Evolutionary conservation across 148 eudicot genomes (phyloP).

Genomic region (Selenicereus undatus): DNA sequence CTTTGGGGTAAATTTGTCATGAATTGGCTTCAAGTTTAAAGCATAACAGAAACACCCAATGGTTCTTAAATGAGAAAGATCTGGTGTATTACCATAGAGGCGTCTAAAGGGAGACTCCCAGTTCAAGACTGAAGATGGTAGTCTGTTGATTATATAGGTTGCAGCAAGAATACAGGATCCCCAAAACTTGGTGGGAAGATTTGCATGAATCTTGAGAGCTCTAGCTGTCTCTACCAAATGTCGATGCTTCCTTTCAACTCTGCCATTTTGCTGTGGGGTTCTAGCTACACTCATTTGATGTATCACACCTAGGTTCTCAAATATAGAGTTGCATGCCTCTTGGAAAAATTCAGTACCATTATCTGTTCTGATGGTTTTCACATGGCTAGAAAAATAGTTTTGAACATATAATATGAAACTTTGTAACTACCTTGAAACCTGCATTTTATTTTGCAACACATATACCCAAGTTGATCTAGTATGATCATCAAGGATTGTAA

Average conservation of each 20-base stretch:
- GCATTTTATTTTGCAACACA: not conserved
- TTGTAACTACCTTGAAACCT: not conserved
- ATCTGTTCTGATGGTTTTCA: not conserved
- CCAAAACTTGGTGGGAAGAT: too few species aligned
- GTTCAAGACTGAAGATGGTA: not conserved
- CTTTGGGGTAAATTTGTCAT: not conserved
- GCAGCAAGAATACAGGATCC: too few species aligned
- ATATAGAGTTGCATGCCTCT: not conserved
- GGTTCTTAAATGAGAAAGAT: not conserved
- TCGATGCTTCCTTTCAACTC: too few species aligned
- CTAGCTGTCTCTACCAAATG: too few species aligned
- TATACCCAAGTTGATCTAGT: not conserved
- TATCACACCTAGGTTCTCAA: not conserved
- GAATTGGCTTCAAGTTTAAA: too few species aligned
- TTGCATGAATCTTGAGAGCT: too few species aligned
- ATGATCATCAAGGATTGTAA: constrained; percentile 7
- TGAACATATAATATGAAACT: not conserved
- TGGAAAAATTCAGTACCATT: not conserved
- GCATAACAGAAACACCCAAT: constrained; percentile 11
- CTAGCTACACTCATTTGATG: not conserved
- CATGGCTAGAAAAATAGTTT: not conserved
- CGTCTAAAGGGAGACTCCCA: not conserved
- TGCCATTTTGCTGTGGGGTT: too few species aligned
- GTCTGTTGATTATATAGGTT: too few species aligned
- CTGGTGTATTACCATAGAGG: not conserved